phyloP scores from a whole-genome alignment of 2,329 filamentous ascomycete species.

The Corynespora cassiicola region DNA sequence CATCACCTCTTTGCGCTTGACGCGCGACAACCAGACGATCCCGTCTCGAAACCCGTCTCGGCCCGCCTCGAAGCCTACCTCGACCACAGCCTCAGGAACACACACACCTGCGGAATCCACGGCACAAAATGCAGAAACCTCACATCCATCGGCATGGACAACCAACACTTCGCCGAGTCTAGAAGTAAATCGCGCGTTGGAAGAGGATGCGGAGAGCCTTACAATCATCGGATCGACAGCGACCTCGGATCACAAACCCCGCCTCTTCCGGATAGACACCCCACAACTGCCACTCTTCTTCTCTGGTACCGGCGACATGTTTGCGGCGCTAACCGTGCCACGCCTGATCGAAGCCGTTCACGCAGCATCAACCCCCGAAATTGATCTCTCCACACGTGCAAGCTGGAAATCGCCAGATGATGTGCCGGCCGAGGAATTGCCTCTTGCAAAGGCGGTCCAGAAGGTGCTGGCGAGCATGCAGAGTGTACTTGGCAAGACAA shows the following conservation, averaged over 20 bases:
- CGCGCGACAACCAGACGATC: conserved; percentile 56
- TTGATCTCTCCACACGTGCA: conserved; percentile 57
- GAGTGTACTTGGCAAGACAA: conserved; percentile 74
- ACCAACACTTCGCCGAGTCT: neutral
- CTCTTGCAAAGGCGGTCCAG: conserved; percentile 81
- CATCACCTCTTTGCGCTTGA: conserved; percentile 85
- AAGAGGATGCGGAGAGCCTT: conserved; percentile 52
- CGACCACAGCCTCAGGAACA: conserved; percentile 23
- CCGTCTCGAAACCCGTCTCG: conserved; percentile 30
- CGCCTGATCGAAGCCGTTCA: conserved; percentile 83
- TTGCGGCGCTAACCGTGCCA: conserved; percentile 87
- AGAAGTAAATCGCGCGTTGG: conserved; percentile 23
- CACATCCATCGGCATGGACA: conserved; percentile 12
- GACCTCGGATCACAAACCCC: conserved; percentile 67
- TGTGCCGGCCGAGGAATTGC: conserved; percentile 73
- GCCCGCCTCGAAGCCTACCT: conserved; percentile 38
- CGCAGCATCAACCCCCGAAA: conserved; percentile 40
- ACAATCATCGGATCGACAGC: conserved; percentile 81
- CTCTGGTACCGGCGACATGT: conserved; percentile 97
- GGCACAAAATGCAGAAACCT: conserved; percentile 17
- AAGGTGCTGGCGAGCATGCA: conserved; percentile 95
- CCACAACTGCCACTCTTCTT: conserved; percentile 93
- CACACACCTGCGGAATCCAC: conserved; percentile 27
- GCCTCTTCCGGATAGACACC: conserved; percentile 88
- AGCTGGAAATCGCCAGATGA: conserved; percentile 81